Conservation (phyloP, 176 grass and related monocot genomes). For the Bolboschoenus planiculmis region DNA sequence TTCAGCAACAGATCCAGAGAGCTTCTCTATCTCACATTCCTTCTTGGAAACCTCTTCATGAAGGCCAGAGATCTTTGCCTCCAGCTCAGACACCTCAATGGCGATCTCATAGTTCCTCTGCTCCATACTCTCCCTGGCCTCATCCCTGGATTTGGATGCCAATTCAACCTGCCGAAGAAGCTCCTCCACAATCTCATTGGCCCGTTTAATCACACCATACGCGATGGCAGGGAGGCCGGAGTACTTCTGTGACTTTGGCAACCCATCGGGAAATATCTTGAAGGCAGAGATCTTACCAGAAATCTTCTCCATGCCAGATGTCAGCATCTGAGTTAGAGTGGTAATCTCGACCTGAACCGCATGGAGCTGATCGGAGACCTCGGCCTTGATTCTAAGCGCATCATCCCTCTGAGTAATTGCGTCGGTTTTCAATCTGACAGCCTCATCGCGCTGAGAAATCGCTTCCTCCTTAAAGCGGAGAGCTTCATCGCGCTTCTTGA, state of each 20-base stretch:
- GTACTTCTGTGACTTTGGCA: slow-evolving; percentile 79
- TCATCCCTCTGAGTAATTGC: slow-evolving; percentile 12
- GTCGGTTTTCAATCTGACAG: slow-evolving; percentile 21
- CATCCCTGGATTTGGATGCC: slow-evolving; percentile 41
- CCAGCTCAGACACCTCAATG: slow-evolving; percentile 95
- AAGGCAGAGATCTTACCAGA: slow-evolving; percentile 56
- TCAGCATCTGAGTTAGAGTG: slow-evolving; percentile 81
- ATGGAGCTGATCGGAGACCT: slow-evolving; percentile 21
- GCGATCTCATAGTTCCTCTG: slow-evolving; percentile 96
- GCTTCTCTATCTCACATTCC: slow-evolving; percentile 37
- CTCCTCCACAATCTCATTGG: slow-evolving; percentile 91
- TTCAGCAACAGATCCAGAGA: slow-evolving; percentile 40
- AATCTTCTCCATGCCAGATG: slow-evolving; percentile 73
- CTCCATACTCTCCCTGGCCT: slow-evolving; percentile 59
- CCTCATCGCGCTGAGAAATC: slow-evolving; percentile 65
- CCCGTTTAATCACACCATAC: slow-evolving; percentile 82
- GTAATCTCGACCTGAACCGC: slow-evolving; percentile 53
- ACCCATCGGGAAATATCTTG: slow-evolving; percentile 35
- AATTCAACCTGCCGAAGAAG: slow-evolving; percentile 66
- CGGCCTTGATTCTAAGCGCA: not conserved
- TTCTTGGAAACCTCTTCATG: slow-evolving; percentile 26
- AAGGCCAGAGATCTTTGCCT: slow-evolving; percentile 41
- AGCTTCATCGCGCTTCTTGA: slow-evolving; percentile 37
- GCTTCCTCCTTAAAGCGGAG: slow-evolving; percentile 46
- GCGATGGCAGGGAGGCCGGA: slow-evolving; percentile 64